Base-by-base conservation (phyloP, 2,329 filamentous ascomycete genomes). In the Phoma sp. region DNA sequence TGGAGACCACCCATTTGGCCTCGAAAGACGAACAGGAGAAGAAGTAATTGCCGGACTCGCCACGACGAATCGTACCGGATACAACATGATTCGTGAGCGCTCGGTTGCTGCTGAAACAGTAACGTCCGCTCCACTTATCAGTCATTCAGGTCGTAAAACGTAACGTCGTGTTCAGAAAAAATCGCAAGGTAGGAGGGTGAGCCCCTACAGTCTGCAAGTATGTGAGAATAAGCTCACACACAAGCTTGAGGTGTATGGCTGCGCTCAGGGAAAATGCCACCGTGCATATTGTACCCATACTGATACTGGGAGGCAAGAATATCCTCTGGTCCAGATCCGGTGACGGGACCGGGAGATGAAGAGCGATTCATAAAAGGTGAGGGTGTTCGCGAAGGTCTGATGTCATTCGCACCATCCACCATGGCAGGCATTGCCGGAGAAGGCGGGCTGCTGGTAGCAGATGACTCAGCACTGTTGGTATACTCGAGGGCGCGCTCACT, bases 201-300 rank as follows among this genome's bases (percentile, higher is more conserved):
- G 6, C 43, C 50, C 44, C 27, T 40, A 24, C 45, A 29, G 48
- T 41, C 54, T 54, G 38, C 4, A 44, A 39, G 47, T 29, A 58
- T 47, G 58, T 57, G 48, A 55, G 46, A 38, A 32, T 48, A 32
- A 35, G 44, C 39, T 62, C 65, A 74, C 14, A 74, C 71, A 50
- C 72, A 74, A 41, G 71, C 69, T 54, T 79, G 77, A n/a, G 77
- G 77, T 3, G 78, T 74, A 44, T 79, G 77, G 45, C 75, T 71
- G 24, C 62, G 66, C 55, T 80, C 78, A 42, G 72, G 70, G 47
- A 82, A 76, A 50, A 80, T 76, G 35, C 73, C 74, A 57, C 73
- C 74, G 53, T 78, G 75, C 67, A 71, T 68, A 40, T 64, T 66
- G 54, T 69, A 70, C 68, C 66, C 62, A 62, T 78, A 81, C 18